Conservation (phyloP, 1,284 basidiomycete species). For the Rhodotorula sp. region DNA sequence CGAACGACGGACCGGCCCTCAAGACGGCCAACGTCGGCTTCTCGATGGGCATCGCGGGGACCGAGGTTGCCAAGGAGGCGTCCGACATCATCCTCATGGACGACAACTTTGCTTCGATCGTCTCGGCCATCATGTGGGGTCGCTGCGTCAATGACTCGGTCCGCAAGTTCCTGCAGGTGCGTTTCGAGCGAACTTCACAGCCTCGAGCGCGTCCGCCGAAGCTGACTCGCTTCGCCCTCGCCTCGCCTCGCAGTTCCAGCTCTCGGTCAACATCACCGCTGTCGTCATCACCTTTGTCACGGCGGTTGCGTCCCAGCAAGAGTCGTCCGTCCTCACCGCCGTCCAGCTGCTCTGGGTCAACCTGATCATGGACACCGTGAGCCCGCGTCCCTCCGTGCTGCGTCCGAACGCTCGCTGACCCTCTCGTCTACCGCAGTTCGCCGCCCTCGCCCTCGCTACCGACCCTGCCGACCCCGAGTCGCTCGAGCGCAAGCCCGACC, state of each 20-base stretch:
- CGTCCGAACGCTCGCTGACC: background rate
- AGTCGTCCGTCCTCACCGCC: slow-evolving; percentile 83
- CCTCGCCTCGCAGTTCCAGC: slow-evolving; percentile 64
- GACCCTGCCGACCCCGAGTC: slow-evolving; percentile 80
- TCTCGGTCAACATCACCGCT: slow-evolving; percentile 93
- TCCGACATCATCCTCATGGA: slow-evolving; percentile 97
- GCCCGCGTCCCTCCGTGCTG: background rate
- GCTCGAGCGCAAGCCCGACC: slow-evolving; percentile 86
- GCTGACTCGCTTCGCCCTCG: too few relatives aligned
- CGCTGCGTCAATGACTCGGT: slow-evolving; percentile 97
- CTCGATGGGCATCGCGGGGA: slow-evolving; percentile 98
- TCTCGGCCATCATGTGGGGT: slow-evolving; percentile 98
- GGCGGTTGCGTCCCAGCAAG: slow-evolving; percentile 73
- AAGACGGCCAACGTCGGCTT: slow-evolving; percentile 93
- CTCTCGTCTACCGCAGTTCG: slow-evolving; percentile 58
- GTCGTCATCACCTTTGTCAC: slow-evolving; percentile 91
- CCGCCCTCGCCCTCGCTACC: slow-evolving; percentile 92
- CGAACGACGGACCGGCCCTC: slow-evolving; percentile 94
- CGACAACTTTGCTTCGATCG: slow-evolving; percentile 94
- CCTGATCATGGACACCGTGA: slow-evolving; percentile 55
- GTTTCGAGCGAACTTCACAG: background rate
- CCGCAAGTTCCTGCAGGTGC: slow-evolving; percentile 83
- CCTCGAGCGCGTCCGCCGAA: too few relatives aligned
- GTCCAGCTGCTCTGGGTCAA: slow-evolving; percentile 98
- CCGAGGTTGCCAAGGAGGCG: slow-evolving; percentile 98